Evolutionary conservation across 768 basidiomycete genomes (phyloP).

Genomic region (Leccinum ochraceum): DNA sequence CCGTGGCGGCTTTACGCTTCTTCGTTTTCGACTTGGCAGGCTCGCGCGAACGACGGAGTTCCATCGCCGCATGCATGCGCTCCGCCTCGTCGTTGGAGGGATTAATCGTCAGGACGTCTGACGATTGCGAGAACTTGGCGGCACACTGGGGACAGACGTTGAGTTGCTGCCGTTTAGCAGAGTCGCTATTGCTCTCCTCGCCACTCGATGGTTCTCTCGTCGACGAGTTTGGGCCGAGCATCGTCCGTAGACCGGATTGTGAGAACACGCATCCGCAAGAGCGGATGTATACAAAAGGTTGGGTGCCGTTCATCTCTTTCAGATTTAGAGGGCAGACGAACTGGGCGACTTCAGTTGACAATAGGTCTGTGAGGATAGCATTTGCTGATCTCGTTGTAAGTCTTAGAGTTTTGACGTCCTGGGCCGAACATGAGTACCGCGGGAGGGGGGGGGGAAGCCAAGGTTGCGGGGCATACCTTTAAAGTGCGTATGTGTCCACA

Average conservation of each 20-base stretch:
- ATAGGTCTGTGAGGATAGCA: conserved; percentile 30
- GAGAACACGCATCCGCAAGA: conserved; percentile 93
- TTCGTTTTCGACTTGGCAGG: conserved; percentile 51
- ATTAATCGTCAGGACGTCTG: conserved; percentile 67
- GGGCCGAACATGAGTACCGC: background rate
- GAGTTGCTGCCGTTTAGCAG: conserved; percentile 36
- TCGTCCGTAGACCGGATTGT: conserved; percentile 74
- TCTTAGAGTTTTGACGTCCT: conserved; percentile 86
- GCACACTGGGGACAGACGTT: conserved; percentile 79
- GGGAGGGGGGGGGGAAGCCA: background rate
- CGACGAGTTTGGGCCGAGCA: conserved; percentile 32
- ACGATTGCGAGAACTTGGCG: conserved; percentile 58
- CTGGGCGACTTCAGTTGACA: conserved; percentile 52
- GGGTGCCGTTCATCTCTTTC: conserved; percentile 91
- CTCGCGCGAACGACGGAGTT: conserved; percentile 55
- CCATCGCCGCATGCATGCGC: conserved; percentile 56
- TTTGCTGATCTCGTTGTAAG: conserved; percentile 75
- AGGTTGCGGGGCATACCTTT: conserved; percentile 58
- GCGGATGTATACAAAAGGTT: conserved; percentile 86
- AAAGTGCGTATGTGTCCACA: conserved; percentile 90
- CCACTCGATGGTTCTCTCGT: conserved; percentile 23
- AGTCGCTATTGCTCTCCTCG: conserved; percentile 29
- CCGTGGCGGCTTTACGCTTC: conserved; percentile 61
- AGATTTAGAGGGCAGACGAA: conserved; percentile 92
- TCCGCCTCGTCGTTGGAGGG: conserved; percentile 67